Conservation (phyloP, 805 yeast genomes). For the Kockiozyma suomiensis region DNA sequence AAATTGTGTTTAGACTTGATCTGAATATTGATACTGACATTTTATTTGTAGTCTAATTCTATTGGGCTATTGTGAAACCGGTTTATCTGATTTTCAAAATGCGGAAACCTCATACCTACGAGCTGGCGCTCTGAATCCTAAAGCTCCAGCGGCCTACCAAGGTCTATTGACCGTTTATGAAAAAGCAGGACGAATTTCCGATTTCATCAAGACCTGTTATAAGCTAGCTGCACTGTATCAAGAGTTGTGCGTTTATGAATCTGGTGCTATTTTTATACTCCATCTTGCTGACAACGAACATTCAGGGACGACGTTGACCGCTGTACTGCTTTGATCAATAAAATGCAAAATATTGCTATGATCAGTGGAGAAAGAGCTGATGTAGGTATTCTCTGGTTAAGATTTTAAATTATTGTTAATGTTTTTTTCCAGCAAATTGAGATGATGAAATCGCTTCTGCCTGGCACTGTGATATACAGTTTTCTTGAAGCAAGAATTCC, state of each 20-base stretch:
- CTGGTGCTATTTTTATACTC: neutral
- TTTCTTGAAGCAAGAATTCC: conserved; percentile 40
- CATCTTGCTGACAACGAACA: neutral
- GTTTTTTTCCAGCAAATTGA: conserved; percentile 12
- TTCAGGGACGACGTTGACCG: conserved; percentile 32
- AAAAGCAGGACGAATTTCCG: conserved; percentile 25
- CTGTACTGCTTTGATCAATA: conserved; percentile 36
- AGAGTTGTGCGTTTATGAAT: conserved; percentile 12
- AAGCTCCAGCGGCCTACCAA: conserved; percentile 72
- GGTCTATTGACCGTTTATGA: conserved; percentile 55
- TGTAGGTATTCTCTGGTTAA: conserved; percentile 18
- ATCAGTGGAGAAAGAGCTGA: conserved; percentile 25
- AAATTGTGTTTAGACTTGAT: too few species aligned
- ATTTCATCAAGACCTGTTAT: conserved; percentile 34
- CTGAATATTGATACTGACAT: too few species aligned
- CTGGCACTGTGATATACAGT: conserved; percentile 38
- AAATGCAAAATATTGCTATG: conserved; percentile 29
- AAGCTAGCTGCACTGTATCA: conserved; percentile 33
- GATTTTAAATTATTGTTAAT: too few species aligned
- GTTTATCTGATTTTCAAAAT: conserved; percentile 47
- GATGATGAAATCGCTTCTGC: conserved; percentile 38
- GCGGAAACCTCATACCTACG: conserved; percentile 51
- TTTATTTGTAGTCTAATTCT: conserved; percentile 23
- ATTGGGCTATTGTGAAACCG: conserved; percentile 27
- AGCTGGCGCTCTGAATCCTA: conserved; percentile 49